phyloP scores from a whole-genome alignment of 768 basidiomycete species.

The Suillus subalutaceus region DNA sequence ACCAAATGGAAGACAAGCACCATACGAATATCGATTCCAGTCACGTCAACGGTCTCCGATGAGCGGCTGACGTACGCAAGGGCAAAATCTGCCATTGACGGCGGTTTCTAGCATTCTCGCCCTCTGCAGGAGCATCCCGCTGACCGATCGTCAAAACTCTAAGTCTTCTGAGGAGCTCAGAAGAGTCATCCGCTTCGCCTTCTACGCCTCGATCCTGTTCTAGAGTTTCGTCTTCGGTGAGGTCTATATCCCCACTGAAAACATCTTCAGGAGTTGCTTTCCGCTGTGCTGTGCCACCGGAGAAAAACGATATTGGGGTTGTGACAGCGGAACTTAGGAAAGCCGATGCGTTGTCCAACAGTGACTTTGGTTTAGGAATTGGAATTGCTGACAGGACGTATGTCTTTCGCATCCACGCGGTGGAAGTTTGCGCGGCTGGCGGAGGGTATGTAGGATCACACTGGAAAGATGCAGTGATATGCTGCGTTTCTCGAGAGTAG shows the following conservation, averaged over 20 bases:
- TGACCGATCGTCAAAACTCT: conserved; percentile 54
- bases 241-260: conserved; percentile 66
- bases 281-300: conserved; percentile 35
- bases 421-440: conserved; percentile 34
- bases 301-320: conserved; percentile 58
- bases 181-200: conserved; percentile 76
- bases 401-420: conserved; percentile 57
- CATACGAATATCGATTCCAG: neutral
- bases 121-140: conserved; percentile 36
- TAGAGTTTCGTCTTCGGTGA: conserved; percentile 76
- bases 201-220: conserved; percentile 82
- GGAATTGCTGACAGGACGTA: conserved; percentile 73
- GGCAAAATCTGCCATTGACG: conserved; percentile 52
- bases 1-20: neutral
- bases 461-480: conserved; percentile 62
- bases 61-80: conserved; percentile 37
- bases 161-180: conserved; percentile 55
- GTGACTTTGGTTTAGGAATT: conserved; percentile 63
- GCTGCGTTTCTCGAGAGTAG: conserved; percentile 54
- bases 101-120: conserved; percentile 42
- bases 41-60: conserved; percentile 16
- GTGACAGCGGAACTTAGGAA: conserved; percentile 65
- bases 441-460: conserved; percentile 67
- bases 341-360: conserved; percentile 72
- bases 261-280: conserved; percentile 69